Evolutionary conservation across 2,329 filamentous ascomycete species (phyloP).

Genomic region (Ophiostoma sp.): DNA sequence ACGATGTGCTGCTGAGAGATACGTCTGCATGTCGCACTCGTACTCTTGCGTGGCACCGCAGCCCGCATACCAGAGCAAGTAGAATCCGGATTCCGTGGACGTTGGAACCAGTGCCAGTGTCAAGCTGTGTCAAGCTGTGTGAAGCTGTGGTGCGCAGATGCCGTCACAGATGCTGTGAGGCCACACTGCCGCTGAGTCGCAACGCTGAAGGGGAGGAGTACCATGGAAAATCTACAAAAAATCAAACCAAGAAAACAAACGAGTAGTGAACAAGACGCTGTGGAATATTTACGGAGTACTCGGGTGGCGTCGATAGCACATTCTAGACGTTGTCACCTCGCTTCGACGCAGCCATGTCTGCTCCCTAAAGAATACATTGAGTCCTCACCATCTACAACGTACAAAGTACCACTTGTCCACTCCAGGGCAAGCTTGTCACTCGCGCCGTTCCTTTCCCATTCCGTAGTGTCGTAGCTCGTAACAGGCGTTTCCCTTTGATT

Average conservation of each 20-base stretch:
- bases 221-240: not conserved
- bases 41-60: not conserved
- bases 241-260: not conserved
- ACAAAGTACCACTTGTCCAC: not conserved
- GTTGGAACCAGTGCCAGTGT: not conserved
- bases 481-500: not conserved
- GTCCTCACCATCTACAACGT: not conserved
- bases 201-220: not conserved
- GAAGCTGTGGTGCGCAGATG: not conserved
- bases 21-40: not conserved
- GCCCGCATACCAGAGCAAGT: not conserved
- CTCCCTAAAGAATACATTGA: not conserved
- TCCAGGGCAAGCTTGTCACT: not conserved
- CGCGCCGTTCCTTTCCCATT: not conserved
- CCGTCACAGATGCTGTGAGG: not conserved
- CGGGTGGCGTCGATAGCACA: not conserved
- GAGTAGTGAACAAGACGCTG: not conserved
- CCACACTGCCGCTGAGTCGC: not conserved
- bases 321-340: constrained; percentile 11
- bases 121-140: not conserved
- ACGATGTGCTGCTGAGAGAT: not conserved
- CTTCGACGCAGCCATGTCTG: not conserved
- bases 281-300: too few species aligned
- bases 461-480: not conserved
- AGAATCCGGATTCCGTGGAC: not conserved